These are phyloP conservation scores for Eragrostis nindensis DNA, from an alignment of 176 grass and related monocot species.

Conservation along the genomic window DNA sequence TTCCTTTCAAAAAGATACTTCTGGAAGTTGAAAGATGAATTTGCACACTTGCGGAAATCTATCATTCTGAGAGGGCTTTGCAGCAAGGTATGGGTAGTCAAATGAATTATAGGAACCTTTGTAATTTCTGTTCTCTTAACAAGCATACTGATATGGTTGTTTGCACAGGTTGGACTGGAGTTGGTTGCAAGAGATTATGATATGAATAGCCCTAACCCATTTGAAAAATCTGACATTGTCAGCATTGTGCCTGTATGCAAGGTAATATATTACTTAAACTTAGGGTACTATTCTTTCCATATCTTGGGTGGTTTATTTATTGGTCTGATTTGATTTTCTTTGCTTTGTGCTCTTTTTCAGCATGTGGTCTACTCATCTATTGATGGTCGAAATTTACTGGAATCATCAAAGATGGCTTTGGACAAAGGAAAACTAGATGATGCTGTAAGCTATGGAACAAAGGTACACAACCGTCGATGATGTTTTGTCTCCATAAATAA, in stretches of 20 bases:
- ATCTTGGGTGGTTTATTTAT: conserved; percentile 1
- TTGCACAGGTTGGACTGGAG: conserved; percentile 91
- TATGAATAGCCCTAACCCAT: conserved; percentile 88
- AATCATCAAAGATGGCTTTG: conserved; percentile 92
- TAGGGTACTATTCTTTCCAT: conserved; percentile 7
- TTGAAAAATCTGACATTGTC: conserved; percentile 93
- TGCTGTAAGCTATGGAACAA: conserved; percentile 83
- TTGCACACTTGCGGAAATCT: conserved; percentile 79
- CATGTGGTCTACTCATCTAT: conserved; percentile 85
- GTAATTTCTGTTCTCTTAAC: conserved; percentile 8
- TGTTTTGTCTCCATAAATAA: conserved; percentile 14
- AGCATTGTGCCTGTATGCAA: conserved; percentile 95
- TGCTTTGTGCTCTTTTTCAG: conserved; percentile 48
- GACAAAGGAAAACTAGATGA: conserved; percentile 98
- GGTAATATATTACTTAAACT: conserved; percentile 55
- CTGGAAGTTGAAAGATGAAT: conserved; percentile 86
- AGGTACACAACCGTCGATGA: conserved; percentile 53
- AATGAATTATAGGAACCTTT: conserved; percentile 8
- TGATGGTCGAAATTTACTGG: conserved; percentile 90
- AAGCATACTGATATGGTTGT: conserved; percentile 33
- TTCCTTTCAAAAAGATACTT: conserved; percentile 88
- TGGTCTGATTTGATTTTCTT: conserved; percentile 15
- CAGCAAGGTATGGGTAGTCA: conserved; percentile 67
- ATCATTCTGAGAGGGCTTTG: conserved; percentile 95
- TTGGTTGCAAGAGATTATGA: conserved; percentile 93